Evolutionary conservation across 768 basidiomycete species (phyloP), one percentile per base, ranked within the genome.

Genomic region (Russula lepida): DNA sequence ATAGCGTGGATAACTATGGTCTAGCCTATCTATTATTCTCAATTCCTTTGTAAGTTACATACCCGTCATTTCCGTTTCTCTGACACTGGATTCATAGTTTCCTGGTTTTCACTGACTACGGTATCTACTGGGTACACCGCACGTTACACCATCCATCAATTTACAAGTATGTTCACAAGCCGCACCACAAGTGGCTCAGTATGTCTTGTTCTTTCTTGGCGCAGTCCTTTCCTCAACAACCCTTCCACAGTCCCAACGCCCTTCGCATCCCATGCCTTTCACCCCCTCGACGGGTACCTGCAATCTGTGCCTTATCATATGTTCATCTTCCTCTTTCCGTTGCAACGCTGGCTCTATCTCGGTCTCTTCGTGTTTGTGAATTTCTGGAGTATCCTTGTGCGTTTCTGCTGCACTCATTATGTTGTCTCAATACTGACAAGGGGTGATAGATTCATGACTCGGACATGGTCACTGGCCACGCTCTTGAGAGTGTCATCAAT

Each of bases 151-250:
- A 87, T 60, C 95, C 95, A 2, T 57, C 78, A 41, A 67, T 97
- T 60, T 99, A 99, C 79, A 98, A 95, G 72, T 75, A 79, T 59
- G 68, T 99, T 49, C 97, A 99, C 74, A 99, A 99, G 73, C 94
- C 95, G 1, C 97, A 99, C 72, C 97, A 99, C 81, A 95, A 91
- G 74, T 99, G 97, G 97, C 78, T 98, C 65, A 84, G 94, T 95
- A 72, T 58, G 93, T 84, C 33, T 19, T 51, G 4, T 25, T 27
- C 53, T 39, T 32, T 30, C 47, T 51, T 28, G 44, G 44, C 43
- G 53, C 50, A 6, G 56, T 28, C 50, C 33, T 23, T 15, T 0
- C 12, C 32, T 32, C 8, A 19, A 3, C 25, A 37, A 15, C 37
- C 39, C 27, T 17, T 49, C 52, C 21, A 0, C 69, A 97, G 94